Conservation (phyloP, 2,329 filamentous ascomycete species). For the Fusarium oligoseptatum region DNA sequence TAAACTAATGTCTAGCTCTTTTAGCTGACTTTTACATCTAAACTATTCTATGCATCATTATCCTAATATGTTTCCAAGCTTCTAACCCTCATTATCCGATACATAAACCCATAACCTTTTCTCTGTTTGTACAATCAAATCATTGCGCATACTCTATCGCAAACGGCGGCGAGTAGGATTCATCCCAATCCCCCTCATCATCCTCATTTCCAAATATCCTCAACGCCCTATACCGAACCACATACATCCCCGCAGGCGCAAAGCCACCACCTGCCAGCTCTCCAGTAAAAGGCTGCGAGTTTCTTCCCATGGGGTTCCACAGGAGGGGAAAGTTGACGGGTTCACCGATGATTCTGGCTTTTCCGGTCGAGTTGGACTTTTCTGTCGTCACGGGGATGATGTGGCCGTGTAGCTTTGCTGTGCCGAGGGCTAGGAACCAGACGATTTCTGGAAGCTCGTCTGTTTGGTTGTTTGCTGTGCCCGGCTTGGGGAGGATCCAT, state of each 20-base stretch:
- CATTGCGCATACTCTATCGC: constrained; percentile 56
- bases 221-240: constrained; percentile 62
- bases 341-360: constrained; percentile 57
- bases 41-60: constrained; percentile 15
- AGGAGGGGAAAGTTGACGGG: constrained; percentile 58
- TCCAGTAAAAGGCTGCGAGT: constrained; percentile 59
- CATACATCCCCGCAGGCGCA: constrained; percentile 64
- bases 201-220: constrained; percentile 64
- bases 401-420: constrained; percentile 58
- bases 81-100: neutral
- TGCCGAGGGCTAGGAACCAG: constrained; percentile 60
- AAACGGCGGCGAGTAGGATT: constrained; percentile 57
- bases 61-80: constrained; percentile 7
- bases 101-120: neutral
- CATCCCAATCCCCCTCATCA: constrained; percentile 62
- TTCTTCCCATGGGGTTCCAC: constrained; percentile 46
- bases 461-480: constrained; percentile 47
- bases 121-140: neutral
- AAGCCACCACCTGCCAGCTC: constrained; percentile 61
- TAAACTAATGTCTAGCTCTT: neutral
- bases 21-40: constrained; percentile 10
- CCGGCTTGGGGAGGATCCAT: constrained; percentile 58
- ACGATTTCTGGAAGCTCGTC: constrained; percentile 56
- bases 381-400: constrained; percentile 54
- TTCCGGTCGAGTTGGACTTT: constrained; percentile 42